Conservation (phyloP, 495 filamentous ascomycete species). For the Lasiosphaeria miniovina region DNA sequence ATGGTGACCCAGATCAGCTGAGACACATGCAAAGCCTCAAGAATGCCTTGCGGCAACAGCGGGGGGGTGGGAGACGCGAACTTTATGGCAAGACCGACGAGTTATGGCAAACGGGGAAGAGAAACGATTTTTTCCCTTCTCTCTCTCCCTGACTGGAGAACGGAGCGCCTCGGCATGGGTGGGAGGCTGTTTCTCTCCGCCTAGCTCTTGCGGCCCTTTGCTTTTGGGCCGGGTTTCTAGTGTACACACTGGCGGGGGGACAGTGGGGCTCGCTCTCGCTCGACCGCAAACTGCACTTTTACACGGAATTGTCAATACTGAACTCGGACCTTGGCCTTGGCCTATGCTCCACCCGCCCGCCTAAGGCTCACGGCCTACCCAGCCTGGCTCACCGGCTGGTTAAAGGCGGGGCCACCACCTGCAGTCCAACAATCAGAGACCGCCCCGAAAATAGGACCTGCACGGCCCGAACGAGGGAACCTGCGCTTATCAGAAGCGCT, state of each 20-base stretch:
- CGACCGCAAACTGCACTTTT: background rate
- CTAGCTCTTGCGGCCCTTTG: background rate
- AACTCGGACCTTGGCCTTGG: background rate
- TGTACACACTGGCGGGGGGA: background rate
- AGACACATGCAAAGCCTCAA: too few species aligned
- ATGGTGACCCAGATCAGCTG: background rate
- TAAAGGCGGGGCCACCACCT: too few species aligned
- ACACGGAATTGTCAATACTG: background rate
- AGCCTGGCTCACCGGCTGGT: too few species aligned
- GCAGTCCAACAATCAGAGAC: too few species aligned
- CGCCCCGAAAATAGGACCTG: too few species aligned
- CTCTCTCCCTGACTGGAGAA: background rate
- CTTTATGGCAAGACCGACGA: too few species aligned
- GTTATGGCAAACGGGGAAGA: too few species aligned
- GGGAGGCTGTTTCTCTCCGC: background rate
- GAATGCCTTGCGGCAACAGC: too few species aligned
- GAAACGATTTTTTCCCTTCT: background rate
- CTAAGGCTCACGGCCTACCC: background rate
- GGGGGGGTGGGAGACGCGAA: too few species aligned
- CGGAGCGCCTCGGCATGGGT: background rate
- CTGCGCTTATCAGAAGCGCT: too few species aligned
- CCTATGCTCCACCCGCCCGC: background rate
- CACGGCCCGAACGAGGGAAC: too few species aligned
- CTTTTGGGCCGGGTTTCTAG: background rate
- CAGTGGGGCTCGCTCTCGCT: background rate